phyloP scores from a whole-genome alignment of 2,329 filamentous ascomycete species.

The Conoideocrella luteorostrata region DNA sequence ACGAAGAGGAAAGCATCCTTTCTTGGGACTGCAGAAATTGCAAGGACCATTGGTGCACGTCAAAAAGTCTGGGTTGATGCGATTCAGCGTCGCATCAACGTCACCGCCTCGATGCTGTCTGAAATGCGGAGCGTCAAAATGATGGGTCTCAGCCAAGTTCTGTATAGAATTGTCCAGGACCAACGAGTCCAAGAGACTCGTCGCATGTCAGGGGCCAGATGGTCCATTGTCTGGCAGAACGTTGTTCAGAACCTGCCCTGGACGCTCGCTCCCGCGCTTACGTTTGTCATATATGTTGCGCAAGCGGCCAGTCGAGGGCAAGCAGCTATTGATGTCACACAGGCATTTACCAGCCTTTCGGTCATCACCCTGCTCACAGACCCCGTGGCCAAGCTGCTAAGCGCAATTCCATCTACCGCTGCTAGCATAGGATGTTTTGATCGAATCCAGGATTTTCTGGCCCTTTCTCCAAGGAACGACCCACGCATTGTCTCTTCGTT shows the following conservation, averaged over 20 bases:
- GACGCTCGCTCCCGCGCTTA: constrained; percentile 10
- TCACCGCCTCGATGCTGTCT: constrained; percentile 22
- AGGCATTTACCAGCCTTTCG: constrained; percentile 17
- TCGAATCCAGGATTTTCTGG: constrained; percentile 15
- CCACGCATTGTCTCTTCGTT: not conserved
- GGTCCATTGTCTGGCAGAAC: constrained; percentile 14
- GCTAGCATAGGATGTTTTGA: constrained; percentile 14
- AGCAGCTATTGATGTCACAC: constrained; percentile 7
- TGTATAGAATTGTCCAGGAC: constrained; percentile 24
- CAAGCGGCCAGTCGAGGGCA: constrained; percentile 2
- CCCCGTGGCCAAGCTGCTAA: constrained; percentile 12
- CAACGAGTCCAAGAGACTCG: constrained; percentile 24
- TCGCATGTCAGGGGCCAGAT: constrained; percentile 7
- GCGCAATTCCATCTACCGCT: constrained; percentile 11
- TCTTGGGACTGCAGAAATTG: constrained; percentile 11
- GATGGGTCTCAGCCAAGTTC: constrained; percentile 28
- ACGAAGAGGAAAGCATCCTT: constrained; percentile 7
- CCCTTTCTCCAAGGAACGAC: constrained; percentile 2
- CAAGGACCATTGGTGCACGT: constrained; percentile 10
- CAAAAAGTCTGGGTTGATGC: constrained; percentile 14
- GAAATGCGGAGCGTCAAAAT: constrained; percentile 35
- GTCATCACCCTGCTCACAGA: constrained; percentile 15
- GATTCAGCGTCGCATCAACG: constrained; percentile 13
- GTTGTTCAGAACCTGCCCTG: constrained; percentile 14
- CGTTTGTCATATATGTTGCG: constrained; percentile 11